Evolutionary conservation across 495 filamentous ascomycete species (phyloP), one percentile per base, ranked within the genome.

Genomic region (Penicillium cinerascens): DNA sequence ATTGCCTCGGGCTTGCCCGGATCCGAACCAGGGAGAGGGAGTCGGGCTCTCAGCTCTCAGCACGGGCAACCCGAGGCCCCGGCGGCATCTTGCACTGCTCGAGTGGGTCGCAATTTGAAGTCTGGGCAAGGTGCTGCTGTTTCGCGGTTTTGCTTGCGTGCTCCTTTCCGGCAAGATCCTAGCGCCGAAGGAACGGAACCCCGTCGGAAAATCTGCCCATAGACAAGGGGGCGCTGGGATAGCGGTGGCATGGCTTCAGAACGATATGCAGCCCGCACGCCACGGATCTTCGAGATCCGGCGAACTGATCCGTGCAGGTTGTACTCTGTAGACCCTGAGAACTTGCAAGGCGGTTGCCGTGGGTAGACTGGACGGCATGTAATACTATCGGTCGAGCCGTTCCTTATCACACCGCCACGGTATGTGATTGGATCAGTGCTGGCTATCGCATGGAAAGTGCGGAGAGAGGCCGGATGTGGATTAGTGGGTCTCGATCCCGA

Each of bases 401-500:
- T 33, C 36, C 49, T 53, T 55, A 54, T 55, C 26, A 44, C 25
- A 36, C 23, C 16, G 33, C 27, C 37, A 35, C 17, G 25, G 37
- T 16, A n/a, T 18, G 21, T 49, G 40, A 61, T 64, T 61, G 54
- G 61, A 41, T 13, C 40, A 53, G 47, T 46, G 47, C 47, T 39
- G 42, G 23, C 51, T 58, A 61, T 64, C 61, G 38, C 37, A 37
- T 51, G 42, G 51, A 42, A 42, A 61, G 55, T 64, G 58, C 61
- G 61, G 61, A 64, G 60, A 58, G 50, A 27, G 11, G 26, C 47
- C 56, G 27, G 22, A 60, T 60, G 35, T 50, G 41, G 57, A 21
- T 26, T 56, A 60, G 59, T 52, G 47, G 47, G 48, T 42, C 49
- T 39, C 21, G 44, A 48, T 44, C 21, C 44, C 35, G 26, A 23